phyloP scores from a whole-genome alignment of 2,329 filamentous ascomycete genomes.

The Mycocentrospora acerina region DNA sequence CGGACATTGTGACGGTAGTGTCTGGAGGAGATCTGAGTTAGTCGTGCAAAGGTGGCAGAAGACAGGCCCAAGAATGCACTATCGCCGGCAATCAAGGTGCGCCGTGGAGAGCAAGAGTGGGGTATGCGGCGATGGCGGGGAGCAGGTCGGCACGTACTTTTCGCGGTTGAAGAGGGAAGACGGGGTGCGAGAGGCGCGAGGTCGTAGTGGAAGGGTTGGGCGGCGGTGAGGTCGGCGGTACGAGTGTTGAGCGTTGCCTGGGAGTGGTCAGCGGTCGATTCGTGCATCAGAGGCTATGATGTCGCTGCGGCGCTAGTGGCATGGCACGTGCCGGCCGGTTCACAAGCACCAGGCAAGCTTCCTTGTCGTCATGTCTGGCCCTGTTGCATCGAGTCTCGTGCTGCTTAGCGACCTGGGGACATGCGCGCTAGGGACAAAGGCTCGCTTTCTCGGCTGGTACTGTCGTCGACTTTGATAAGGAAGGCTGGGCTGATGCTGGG shows the following conservation, averaged over 20 bases:
- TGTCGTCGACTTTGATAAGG: constrained; percentile 29
- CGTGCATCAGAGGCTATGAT: constrained; percentile 14
- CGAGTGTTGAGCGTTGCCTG: constrained; percentile 14
- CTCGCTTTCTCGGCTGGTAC: constrained; percentile 91
- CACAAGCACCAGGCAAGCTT: no score
- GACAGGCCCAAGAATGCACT: neutral
- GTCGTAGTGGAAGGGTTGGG: constrained; percentile 1
- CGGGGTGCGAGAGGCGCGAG: neutral
- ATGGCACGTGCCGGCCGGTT: constrained; percentile 12
- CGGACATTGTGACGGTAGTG: constrained; percentile 32
- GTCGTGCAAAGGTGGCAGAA: neutral
- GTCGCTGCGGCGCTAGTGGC: constrained; percentile 6
- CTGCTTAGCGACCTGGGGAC: constrained; percentile 49
- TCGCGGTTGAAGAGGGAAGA: neutral
- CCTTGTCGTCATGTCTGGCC: constrained; percentile 43
- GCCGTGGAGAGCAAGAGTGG: constrained; percentile 16
- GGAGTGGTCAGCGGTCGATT: constrained; percentile 12
- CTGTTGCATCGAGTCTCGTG: constrained; percentile 59
- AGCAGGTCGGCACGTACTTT: constrained; percentile 15
- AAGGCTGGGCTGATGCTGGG: constrained; percentile 1
- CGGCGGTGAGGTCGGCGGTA: constrained; percentile 3
- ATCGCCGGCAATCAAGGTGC: constrained; percentile 6
- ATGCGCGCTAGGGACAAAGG: constrained; percentile 66
- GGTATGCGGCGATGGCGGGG: constrained; percentile 17
- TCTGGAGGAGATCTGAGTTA: constrained; percentile 4